These are phyloP conservation scores for Medicago truncatula DNA, from an alignment of 306 rosid genomes.

Conservation along the genomic window DNA sequence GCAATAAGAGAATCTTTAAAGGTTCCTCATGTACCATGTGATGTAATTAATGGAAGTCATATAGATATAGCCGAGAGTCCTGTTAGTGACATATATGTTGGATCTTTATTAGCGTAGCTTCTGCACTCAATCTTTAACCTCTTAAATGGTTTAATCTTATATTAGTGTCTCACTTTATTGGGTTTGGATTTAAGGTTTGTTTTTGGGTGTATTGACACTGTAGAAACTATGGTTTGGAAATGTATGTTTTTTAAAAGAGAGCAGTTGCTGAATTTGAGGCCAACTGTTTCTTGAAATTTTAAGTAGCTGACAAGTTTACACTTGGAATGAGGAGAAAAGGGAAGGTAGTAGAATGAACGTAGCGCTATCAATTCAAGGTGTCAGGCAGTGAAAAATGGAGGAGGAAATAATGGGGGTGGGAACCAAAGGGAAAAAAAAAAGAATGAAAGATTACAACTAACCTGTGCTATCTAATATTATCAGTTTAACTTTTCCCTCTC, in stretches of 20 bases:
- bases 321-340: too few relatives aligned
- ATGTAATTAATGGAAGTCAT: neutral
- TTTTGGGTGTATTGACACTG: too few relatives aligned
- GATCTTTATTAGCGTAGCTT: neutral
- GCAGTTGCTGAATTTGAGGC: too few relatives aligned
- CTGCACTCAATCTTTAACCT: constrained; percentile 2
- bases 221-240: too few relatives aligned
- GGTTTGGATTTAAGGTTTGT: neutral
- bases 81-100: neutral
- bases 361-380: too few relatives aligned
- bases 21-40: neutral
- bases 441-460: neutral
- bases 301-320: too few relatives aligned
- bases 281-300: too few relatives aligned
- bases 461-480: constrained; percentile 1
- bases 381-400: neutral
- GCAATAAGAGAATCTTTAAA: neutral
- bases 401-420: neutral
- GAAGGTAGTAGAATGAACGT: too few relatives aligned
- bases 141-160: neutral
- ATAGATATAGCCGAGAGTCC: neutral
- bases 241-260: too few relatives aligned
- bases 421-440: neutral
- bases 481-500: neutral
- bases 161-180: neutral